These are phyloP conservation scores for Globisporangium takayamanum DNA, from an alignment of 352 stramenopile species.

Conservation along the genomic window DNA sequence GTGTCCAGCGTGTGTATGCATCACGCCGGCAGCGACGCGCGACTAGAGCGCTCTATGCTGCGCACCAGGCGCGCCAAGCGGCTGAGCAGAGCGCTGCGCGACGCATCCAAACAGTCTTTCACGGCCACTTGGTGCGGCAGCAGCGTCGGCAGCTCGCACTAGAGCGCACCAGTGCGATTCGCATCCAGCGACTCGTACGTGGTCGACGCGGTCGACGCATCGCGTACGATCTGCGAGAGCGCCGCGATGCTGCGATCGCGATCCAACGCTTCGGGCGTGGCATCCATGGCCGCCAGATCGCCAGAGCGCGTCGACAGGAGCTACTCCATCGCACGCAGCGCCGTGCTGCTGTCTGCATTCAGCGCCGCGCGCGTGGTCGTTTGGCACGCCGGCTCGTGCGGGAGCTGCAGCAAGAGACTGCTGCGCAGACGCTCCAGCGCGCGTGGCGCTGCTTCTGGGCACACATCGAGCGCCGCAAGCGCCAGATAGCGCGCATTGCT, in stretches of 20 bases:
- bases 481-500: slow-evolving; percentile 15
- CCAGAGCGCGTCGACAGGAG: slow-evolving; percentile 11
- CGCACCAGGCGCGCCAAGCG: slow-evolving; percentile 17
- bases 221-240: slow-evolving; percentile 4
- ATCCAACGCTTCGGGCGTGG: slow-evolving; percentile 38
- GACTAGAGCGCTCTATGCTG: slow-evolving; percentile 25
- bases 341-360: slow-evolving; percentile 27
- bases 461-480: slow-evolving; percentile 8
- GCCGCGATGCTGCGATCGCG: slow-evolving; percentile 18
- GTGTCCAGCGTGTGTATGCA: slow-evolving; percentile 33
- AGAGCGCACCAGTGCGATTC: slow-evolving; percentile 21
- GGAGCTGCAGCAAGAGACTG: slow-evolving; percentile 9
- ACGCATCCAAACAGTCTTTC: slow-evolving; percentile 28
- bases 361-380: slow-evolving; percentile 28
- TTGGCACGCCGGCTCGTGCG: slow-evolving; percentile 17
- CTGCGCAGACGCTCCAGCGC: slow-evolving; percentile 25
- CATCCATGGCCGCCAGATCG: slow-evolving; percentile 13
- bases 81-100: slow-evolving; percentile 16
- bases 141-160: slow-evolving; percentile 6
- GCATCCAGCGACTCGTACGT: slow-evolving; percentile 34
- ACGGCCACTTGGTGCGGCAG: slow-evolving; percentile 21
- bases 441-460: slow-evolving; percentile 26
- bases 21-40: slow-evolving; percentile 27
- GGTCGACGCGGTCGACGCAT: slow-evolving; percentile 13
- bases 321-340: slow-evolving; percentile 11